A percentile compares a stretch with the other conserved stretches of the same genome.
Conservation (phyloP, 2,329 filamentous ascomycete genomes). For the Tolypocladium sp. region DNA sequence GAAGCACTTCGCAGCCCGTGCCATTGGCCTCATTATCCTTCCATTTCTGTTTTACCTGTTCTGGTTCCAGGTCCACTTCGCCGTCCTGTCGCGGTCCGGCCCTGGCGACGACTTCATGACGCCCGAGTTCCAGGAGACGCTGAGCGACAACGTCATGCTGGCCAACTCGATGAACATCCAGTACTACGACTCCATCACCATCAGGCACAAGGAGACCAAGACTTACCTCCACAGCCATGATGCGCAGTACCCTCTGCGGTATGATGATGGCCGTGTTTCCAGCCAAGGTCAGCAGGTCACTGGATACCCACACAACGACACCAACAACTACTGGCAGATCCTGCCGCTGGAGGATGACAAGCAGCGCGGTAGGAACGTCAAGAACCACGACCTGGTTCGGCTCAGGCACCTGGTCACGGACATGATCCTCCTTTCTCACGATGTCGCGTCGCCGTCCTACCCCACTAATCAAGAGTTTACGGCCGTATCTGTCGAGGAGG, state of each 20-base stretch:
- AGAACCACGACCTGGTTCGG: constrained; percentile 77
- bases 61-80: constrained; percentile 99
- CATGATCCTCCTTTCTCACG: constrained; percentile 80
- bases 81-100: constrained; percentile 77
- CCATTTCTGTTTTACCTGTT: constrained; percentile 98
- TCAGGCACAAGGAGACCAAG: constrained; percentile 96
- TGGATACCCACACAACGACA: constrained; percentile 95
- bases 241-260: constrained; percentile 83
- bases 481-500: constrained; percentile 64
- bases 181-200: constrained; percentile 80
- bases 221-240: constrained; percentile 90
- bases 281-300: constrained; percentile 98
- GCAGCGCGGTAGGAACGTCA: constrained; percentile 54
- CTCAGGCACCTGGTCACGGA: constrained; percentile 82
- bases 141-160: constrained; percentile 90
- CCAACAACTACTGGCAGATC: constrained; percentile 98
- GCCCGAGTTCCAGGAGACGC: constrained; percentile 92
- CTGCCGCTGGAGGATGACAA: constrained; percentile 58
- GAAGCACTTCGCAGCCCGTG: constrained; percentile 83
- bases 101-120: constrained; percentile 99
- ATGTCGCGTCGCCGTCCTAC: constrained; percentile 92
- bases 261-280: constrained; percentile 94
- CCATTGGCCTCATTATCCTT: constrained; percentile 77
- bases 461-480: constrained; percentile 99
- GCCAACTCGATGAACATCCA: constrained; percentile 78